Base-by-base conservation (phyloP, 345 rosid genomes). In the Cardamine resedifolia region DNA sequence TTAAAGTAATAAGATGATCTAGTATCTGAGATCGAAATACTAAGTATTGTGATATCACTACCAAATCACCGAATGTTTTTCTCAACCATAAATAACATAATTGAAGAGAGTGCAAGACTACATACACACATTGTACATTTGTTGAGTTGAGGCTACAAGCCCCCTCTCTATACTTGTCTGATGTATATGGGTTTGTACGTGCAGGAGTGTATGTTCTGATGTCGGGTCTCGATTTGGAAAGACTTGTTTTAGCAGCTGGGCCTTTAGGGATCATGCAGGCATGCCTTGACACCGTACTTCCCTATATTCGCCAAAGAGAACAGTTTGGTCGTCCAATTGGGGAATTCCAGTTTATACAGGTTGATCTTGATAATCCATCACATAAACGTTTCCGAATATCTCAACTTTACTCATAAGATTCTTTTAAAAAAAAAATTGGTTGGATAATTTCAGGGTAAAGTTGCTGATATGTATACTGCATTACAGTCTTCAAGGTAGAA, bases 261-360 rank as follows among this genome's bases (percentile, higher is more conserved):
- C 98, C 98, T 5, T 71, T 94, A 36, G 96, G 97, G 62, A 94
- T 94, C 71, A 94, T 94, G 97, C 97, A 94, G 81, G 92, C 96
- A 72, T 89, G 96, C 75, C 90, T 94, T 50, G 98, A 94, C 79
- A 86, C 71, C 27, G 97, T 87, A 75, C 97, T 94, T 81, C 98
- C 98, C 55, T 91, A 94, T 72, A 78, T 91, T 66, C 75, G 80
- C 33, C 91, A 94, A 72, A 77, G 97, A 72, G 87, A 82, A 77
- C 98, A 94, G 71, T 94, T 91, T 82, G 97, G 98, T 60, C 95
- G 82, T 63, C 96, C 96, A 58, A 77, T 94, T 47, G 96, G 96
- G 50, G 96, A 88, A 72, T 91, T 89, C 78, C 95, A 91, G 81
- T 91, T 94, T 80, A 88, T 94, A 74, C 98, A 91, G 95, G 98